A percentile compares a stretch with the other conserved stretches of the same genome.
Conservation (phyloP, 305 asterid species). For the Solanum chacoense region DNA sequence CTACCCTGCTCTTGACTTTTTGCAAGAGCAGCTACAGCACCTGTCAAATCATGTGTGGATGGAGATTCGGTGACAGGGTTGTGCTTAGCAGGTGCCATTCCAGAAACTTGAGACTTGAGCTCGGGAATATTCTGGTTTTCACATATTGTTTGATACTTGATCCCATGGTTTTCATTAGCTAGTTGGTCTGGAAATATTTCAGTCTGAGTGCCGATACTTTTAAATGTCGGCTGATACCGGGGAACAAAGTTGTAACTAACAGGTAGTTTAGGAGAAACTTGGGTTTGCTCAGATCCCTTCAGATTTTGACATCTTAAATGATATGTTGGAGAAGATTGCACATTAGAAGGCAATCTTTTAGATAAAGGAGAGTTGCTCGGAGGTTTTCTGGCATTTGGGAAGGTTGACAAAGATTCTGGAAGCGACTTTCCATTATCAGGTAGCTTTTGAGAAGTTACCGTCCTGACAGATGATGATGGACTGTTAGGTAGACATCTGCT, state of each 20-base stretch:
- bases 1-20: slow-evolving; percentile 26
- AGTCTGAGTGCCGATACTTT: not conserved
- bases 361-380: too few relatives aligned
- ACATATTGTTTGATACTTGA: not conserved
- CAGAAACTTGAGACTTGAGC: not conserved
- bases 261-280: not conserved
- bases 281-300: not conserved
- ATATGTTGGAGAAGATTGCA: not conserved
- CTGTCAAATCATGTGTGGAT: not conserved
- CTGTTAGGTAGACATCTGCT: not conserved
- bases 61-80: not conserved
- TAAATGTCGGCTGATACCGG: not conserved
- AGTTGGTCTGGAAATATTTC: not conserved
- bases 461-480: not conserved
- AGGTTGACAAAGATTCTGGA: too few relatives aligned
- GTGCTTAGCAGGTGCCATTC: not conserved
- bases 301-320: not conserved
- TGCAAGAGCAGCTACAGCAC: slow-evolving; percentile 18
- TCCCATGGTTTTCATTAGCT: not conserved
- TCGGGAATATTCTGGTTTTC: not conserved
- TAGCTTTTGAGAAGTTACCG: too few relatives aligned
- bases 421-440: too few relatives aligned
- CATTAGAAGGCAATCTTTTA: not conserved
- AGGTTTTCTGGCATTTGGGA: too few relatives aligned
- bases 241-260: not conserved